Percentiles rank a stretch among this genome's conserved stretches.
phyloP scores from a whole-genome alignment of 148 eudicot genomes.

The Amaranthus hypochondriacus region DNA sequence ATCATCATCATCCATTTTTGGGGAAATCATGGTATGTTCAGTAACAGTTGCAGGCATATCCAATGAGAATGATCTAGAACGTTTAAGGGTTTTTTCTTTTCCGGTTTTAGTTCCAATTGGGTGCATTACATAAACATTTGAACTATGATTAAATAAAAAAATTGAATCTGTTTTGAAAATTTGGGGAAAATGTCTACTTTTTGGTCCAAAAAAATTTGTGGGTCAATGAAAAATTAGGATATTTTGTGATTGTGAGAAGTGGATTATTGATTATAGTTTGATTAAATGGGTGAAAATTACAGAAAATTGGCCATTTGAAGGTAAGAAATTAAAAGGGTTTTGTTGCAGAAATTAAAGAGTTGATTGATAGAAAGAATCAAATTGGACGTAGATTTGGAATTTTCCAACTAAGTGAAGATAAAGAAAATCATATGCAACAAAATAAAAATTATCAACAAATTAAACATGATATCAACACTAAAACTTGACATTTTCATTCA shows the following conservation, averaged over 20 bases:
- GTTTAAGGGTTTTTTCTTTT: conserved; percentile 45
- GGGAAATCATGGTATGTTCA: conserved; percentile 31
- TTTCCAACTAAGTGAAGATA: not conserved
- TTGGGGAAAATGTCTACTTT: conserved; percentile 14
- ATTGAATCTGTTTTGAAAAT: conserved; percentile 6
- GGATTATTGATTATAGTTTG: not conserved
- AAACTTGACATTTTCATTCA: too few relatives aligned
- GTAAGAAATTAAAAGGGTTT: not conserved
- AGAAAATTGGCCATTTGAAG: not conserved
- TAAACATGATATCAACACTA: too few relatives aligned
- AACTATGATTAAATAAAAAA: not conserved
- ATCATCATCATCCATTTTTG: conserved; percentile 13
- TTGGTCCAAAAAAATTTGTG: not conserved
- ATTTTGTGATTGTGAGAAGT: not conserved
- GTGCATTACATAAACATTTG: conserved; percentile 65
- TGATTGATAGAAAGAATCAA: conserved; percentile 1
- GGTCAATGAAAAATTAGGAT: conserved; percentile 8
- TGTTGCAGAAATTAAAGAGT: not conserved
- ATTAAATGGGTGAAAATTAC: not conserved
- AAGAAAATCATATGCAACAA: not conserved
- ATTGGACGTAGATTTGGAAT: conserved; percentile 3
- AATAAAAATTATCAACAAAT: too few relatives aligned
- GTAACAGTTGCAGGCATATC: conserved; percentile 63
- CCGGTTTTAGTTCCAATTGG: conserved; percentile 36
- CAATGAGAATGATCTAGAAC: conserved; percentile 38